These are phyloP conservation scores for Myriangium duriaei DNA, from an alignment of 2,329 filamentous ascomycete genomes.

Conservation along the genomic window DNA sequence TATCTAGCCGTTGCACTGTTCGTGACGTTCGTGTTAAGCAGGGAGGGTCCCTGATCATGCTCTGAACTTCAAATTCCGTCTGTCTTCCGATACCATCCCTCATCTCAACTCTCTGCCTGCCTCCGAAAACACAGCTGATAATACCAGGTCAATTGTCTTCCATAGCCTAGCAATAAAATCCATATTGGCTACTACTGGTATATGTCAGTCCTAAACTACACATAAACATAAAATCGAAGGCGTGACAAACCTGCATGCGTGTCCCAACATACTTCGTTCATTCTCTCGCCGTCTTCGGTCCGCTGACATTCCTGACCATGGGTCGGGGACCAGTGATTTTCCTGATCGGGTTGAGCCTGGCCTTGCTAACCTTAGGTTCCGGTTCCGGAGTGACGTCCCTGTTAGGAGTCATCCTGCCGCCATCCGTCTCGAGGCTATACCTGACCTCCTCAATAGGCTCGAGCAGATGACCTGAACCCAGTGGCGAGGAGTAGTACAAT, in stretches of 20 bases:
- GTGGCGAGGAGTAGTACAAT: conserved; percentile 22
- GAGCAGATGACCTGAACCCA: conserved; percentile 27
- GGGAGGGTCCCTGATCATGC: no score
- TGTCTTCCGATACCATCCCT: background rate
- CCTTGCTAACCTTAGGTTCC: conserved; percentile 5
- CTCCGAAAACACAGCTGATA: background rate
- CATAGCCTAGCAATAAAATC: no score
- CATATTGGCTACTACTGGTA: no score
- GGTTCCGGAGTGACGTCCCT: conserved; percentile 20
- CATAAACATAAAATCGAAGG: no score
- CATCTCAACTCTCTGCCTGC: background rate
- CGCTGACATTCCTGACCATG: conserved; percentile 27
- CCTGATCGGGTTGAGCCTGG: conserved; percentile 15
- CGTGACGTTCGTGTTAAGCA: background rate
- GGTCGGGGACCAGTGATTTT: conserved; percentile 38
- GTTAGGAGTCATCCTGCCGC: conserved; percentile 4
- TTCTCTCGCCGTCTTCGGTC: background rate
- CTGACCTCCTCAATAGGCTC: conserved; percentile 41
- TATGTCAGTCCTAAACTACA: no score
- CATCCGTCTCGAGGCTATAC: conserved; percentile 38
- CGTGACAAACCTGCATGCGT: no score
- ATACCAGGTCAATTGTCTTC: background rate
- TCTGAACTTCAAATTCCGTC: background rate
- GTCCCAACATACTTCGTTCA: no score
- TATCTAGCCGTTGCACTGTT: background rate